These are phyloP conservation scores for Laguncularia racemosa DNA, from an alignment of 345 rosid genomes.

Conservation along the genomic window DNA sequence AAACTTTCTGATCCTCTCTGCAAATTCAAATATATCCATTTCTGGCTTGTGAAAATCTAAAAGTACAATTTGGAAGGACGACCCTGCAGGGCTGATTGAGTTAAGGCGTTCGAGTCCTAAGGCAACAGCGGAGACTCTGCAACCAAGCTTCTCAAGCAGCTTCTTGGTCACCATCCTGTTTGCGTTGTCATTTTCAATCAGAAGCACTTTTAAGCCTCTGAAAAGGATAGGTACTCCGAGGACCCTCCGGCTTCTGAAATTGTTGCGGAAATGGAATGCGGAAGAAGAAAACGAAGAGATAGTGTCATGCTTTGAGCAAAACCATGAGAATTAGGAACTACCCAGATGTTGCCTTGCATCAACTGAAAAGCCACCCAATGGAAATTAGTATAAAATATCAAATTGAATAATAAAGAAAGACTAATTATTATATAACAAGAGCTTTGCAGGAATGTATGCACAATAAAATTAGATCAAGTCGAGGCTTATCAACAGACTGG, in stretches of 20 bases:
- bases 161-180: constrained; percentile 72
- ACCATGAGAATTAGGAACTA: constrained; percentile 46
- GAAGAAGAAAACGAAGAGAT: constrained; percentile 56
- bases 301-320: constrained; percentile 66
- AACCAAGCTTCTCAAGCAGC: constrained; percentile 84
- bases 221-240: constrained; percentile 54
- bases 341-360: constrained; percentile 89
- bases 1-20: constrained; percentile 55
- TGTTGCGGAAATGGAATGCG: constrained; percentile 31
- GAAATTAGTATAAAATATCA: neutral
- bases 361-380: constrained; percentile 25
- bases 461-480: no score
- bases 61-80: constrained; percentile 54
- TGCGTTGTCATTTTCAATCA: constrained; percentile 66
- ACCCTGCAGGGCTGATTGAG: constrained; percentile 35
- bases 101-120: constrained; percentile 73
- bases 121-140: constrained; percentile 53
- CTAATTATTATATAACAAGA: no score
- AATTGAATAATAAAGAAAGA: neutral
- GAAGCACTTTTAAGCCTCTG: constrained; percentile 59
- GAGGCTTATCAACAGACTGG: no score
- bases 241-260: constrained; percentile 41
- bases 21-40: constrained; percentile 81
- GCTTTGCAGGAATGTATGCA: no score
- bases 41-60: constrained; percentile 81